Conservation (phyloP, 2,329 filamentous ascomycete genomes). For the Cephalotrichum gorgonifer region DNA sequence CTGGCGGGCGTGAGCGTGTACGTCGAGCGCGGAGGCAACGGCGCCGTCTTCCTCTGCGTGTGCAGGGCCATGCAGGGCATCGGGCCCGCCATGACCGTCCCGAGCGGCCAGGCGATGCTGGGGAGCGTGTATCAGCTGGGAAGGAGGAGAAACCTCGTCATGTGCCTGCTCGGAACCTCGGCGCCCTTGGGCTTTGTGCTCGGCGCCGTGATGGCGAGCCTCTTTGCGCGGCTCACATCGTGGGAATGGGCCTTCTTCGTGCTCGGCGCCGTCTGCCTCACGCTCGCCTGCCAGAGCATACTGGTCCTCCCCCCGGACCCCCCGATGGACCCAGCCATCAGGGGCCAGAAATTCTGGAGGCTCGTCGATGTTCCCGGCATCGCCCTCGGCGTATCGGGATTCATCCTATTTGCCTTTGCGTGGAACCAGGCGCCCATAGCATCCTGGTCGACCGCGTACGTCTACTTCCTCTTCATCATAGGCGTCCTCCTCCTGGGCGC, state of each 20-base stretch:
- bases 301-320: slow-evolving; percentile 22
- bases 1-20: slow-evolving; percentile 31
- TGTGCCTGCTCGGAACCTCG: slow-evolving; percentile 37
- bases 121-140: slow-evolving; percentile 47
- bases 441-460: slow-evolving; percentile 46
- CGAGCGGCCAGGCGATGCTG: slow-evolving; percentile 54
- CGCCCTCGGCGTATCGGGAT: slow-evolving; percentile 35
- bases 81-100: slow-evolving; percentile 51
- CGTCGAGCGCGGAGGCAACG: slow-evolving; percentile 14
- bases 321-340: not conserved
- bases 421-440: slow-evolving; percentile 55
- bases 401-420: slow-evolving; percentile 55
- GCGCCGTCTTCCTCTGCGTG: slow-evolving; percentile 30
- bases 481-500: slow-evolving; percentile 40
- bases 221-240: slow-evolving; percentile 26
- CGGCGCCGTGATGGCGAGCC: slow-evolving; percentile 27
- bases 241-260: slow-evolving; percentile 40
- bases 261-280: slow-evolving; percentile 17
- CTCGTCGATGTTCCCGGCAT: slow-evolving; percentile 28
- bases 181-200: slow-evolving; percentile 34
- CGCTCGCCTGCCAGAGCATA: slow-evolving; percentile 18
- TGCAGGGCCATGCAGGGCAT: slow-evolving; percentile 48
- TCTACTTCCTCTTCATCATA: slow-evolving; percentile 46
- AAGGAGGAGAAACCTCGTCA: slow-evolving; percentile 47
- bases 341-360: slow-evolving; percentile 1